These are phyloP conservation scores for Candida awuae DNA, from an alignment of 805 yeast species.

Conservation along the genomic window DNA sequence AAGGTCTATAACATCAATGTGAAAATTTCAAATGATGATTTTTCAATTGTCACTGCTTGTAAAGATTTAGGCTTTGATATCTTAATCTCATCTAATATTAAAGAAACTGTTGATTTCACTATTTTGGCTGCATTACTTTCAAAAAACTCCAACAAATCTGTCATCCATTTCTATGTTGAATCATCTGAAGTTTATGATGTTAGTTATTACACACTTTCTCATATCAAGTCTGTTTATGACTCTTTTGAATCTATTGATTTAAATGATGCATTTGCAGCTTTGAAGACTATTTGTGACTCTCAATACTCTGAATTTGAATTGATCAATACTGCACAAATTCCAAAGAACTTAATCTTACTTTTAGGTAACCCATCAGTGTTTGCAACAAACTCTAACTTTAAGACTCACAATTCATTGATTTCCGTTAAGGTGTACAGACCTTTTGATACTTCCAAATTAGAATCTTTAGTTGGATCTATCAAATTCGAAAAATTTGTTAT, in stretches of 20 bases:
- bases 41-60: slow-evolving; percentile 58
- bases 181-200: slow-evolving; percentile 3
- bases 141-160: slow-evolving; percentile 41
- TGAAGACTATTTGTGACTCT: slow-evolving; percentile 23
- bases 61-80: slow-evolving; percentile 61
- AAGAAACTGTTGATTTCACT: slow-evolving; percentile 47
- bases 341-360: slow-evolving; percentile 42
- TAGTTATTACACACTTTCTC: slow-evolving; percentile 9
- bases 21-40: slow-evolving; percentile 53
- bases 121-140: slow-evolving; percentile 54
- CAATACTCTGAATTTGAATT: slow-evolving; percentile 35
- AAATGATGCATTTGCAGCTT: slow-evolving; percentile 27
- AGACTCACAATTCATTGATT: slow-evolving; percentile 36
- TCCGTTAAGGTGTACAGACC: slow-evolving; percentile 67
- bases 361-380: slow-evolving; percentile 45
- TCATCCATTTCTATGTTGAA: slow-evolving; percentile 58
- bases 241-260: slow-evolving; percentile 25
- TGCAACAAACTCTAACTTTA: slow-evolving; percentile 10
- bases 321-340: slow-evolving; percentile 14
- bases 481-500: slow-evolving; percentile 45
- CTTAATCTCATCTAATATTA: slow-evolving; percentile 52
- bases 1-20: slow-evolving; percentile 51
- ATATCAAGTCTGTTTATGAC: slow-evolving; percentile 11
- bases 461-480: slow-evolving; percentile 38
- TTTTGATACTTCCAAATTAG: slow-evolving; percentile 47